A percentile compares a stretch with the other conserved stretches of the same genome.
These are phyloP conservation scores for Ogataea nakhonphanomensis DNA, from an alignment of 805 yeast species.

Conservation along the genomic window DNA sequence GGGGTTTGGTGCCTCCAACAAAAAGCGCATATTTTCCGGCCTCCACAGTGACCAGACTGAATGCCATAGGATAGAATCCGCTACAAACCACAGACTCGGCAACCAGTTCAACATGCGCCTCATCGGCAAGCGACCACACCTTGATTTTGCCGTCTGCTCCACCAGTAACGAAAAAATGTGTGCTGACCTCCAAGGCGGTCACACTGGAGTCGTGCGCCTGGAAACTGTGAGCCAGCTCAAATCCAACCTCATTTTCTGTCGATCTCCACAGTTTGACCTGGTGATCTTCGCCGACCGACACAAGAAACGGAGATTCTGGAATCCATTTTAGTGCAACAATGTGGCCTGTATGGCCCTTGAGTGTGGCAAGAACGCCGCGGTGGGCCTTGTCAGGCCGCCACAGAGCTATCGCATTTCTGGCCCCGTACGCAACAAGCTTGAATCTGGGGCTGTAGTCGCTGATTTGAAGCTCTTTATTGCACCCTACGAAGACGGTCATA, in stretches of 20 bases:
- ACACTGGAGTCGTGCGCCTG: slow-evolving; percentile 49
- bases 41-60: slow-evolving; percentile 33
- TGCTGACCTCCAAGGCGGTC: slow-evolving; percentile 47
- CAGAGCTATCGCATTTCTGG: slow-evolving; percentile 60
- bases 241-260: slow-evolving; percentile 18
- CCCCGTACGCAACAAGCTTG: slow-evolving; percentile 65
- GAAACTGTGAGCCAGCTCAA: slow-evolving; percentile 33
- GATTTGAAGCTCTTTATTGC: slow-evolving; percentile 61
- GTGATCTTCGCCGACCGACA: slow-evolving; percentile 70
- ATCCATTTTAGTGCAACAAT: slow-evolving; percentile 67
- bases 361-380: slow-evolving; percentile 49
- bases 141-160: slow-evolving; percentile 58
- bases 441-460: slow-evolving; percentile 45
- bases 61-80: slow-evolving; percentile 49
- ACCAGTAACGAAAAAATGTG: slow-evolving; percentile 51
- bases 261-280: slow-evolving; percentile 57
- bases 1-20: slow-evolving; percentile 66
- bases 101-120: slow-evolving; percentile 23
- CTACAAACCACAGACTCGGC: slow-evolving; percentile 35
- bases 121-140: slow-evolving; percentile 41
- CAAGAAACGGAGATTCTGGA: slow-evolving; percentile 41
- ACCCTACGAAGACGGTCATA: slow-evolving; percentile 61
- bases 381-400: slow-evolving; percentile 20
- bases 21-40: slow-evolving; percentile 46
- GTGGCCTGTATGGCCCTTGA: slow-evolving; percentile 58